A percentile compares a stretch with the other conserved stretches of the same genome.
Evolutionary conservation across 441 rosid genomes (phyloP).

Genomic region (Arabidopsis hybrid): DNA sequence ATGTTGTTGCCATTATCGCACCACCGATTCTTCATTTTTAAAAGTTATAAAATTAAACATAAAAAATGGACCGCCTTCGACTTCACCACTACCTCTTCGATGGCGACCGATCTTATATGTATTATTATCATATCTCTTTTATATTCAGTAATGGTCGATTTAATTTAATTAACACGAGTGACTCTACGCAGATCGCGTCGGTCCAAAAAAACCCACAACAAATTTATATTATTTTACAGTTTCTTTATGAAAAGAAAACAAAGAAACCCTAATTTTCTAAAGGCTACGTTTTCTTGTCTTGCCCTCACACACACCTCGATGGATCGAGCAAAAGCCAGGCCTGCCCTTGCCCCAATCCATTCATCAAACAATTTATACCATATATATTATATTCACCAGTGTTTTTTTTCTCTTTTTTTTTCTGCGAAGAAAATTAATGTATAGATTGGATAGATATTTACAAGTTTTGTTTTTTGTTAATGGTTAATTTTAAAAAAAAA

Average conservation of each 20-base stretch:
- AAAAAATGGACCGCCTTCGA: constrained; percentile 36
- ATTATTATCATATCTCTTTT: constrained; percentile 4
- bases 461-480: neutral
- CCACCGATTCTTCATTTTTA: constrained; percentile 30
- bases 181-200: constrained; percentile 31
- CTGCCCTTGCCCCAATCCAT: constrained; percentile 1
- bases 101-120: constrained; percentile 42
- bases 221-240: constrained; percentile 8
- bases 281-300: constrained; percentile 29
- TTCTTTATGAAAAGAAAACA: constrained; percentile 8
- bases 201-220: constrained; percentile 32
- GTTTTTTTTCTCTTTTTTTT: neutral
- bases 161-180: constrained; percentile 19
- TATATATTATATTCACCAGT: neutral
- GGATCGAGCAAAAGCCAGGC: constrained; percentile 31
- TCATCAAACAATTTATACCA: constrained; percentile 24
- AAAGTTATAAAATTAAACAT: neutral
- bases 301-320: constrained; percentile 26
- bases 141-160: constrained; percentile 20
- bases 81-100: constrained; percentile 45
- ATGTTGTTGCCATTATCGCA: constrained; percentile 48
- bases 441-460: neutral
- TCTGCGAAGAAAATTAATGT: neutral
- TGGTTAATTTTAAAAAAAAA: neutral
- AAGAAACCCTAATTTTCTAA: constrained; percentile 42